phyloP scores from a whole-genome alignment of 768 basidiomycete species.

The Psilocybe azurescens region DNA sequence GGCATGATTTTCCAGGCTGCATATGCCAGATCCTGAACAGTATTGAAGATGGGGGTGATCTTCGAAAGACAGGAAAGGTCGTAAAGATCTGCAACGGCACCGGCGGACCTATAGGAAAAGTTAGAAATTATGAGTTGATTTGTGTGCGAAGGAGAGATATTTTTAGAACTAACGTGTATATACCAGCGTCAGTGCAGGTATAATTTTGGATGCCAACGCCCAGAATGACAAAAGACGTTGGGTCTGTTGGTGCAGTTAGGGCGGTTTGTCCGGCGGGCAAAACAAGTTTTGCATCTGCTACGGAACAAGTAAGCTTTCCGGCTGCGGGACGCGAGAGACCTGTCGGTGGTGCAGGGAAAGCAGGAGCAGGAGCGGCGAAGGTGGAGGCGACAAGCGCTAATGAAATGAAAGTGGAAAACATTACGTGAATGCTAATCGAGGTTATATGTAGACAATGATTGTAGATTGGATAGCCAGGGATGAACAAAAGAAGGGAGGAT shows the following conservation, averaged over 20 bases:
- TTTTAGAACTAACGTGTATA: constrained; percentile 43
- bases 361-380: constrained; percentile 24
- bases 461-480: not conserved
- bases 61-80: constrained; percentile 56
- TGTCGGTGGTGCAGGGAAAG: constrained; percentile 13
- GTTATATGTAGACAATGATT: not conserved
- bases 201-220: constrained; percentile 62
- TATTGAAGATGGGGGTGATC: constrained; percentile 28
- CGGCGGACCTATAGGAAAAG: constrained; percentile 40
- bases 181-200: constrained; percentile 48
- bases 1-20: constrained; percentile 17
- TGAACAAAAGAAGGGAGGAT: constrained; percentile 1
- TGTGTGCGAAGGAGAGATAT: not conserved
- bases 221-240: constrained; percentile 46
- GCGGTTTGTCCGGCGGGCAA: constrained; percentile 35
- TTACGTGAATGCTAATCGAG: constrained; percentile 5
- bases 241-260: constrained; percentile 38
- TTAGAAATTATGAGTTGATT: not conserved
- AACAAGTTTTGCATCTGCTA: constrained; percentile 28
- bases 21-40: constrained; percentile 34
- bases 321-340: constrained; percentile 13
- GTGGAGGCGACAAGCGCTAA: constrained; percentile 22
- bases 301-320: constrained; percentile 26
- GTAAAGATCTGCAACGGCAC: constrained; percentile 57
- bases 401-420: constrained; percentile 22